Conservation (phyloP, 768 basidiomycete genomes). For the Agaricus bisporus region DNA sequence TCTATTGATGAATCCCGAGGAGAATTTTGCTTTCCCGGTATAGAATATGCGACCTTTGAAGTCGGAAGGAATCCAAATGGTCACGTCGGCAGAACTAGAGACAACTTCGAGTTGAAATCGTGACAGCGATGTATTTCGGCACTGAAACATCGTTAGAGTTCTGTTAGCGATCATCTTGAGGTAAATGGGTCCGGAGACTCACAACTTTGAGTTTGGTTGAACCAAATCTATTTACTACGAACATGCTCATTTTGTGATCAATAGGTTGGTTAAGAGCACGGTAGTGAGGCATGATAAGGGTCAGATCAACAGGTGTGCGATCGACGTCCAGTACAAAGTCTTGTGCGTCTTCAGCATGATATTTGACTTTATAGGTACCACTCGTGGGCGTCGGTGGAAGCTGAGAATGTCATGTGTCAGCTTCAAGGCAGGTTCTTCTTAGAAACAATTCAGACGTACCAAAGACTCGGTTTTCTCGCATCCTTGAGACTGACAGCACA, state of each 20-base stretch:
- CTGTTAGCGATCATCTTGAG: constrained; percentile 2
- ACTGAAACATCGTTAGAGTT: constrained; percentile 31
- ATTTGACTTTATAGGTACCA: constrained; percentile 63
- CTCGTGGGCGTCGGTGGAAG: constrained; percentile 18
- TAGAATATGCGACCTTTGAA: constrained; percentile 64
- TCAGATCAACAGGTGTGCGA: constrained; percentile 50
- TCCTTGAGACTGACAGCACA: constrained; percentile 14
- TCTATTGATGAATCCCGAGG: constrained; percentile 68
- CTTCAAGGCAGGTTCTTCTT: neutral
- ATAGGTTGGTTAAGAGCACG: constrained; percentile 70
- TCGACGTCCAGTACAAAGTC: constrained; percentile 58
- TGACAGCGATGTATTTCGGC: constrained; percentile 46
- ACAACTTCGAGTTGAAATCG: constrained; percentile 62
- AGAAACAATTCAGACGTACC: constrained; percentile 11
- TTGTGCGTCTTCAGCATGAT: constrained; percentile 53
- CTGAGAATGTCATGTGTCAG: constrained; percentile 8
- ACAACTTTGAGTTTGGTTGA: constrained; percentile 72
- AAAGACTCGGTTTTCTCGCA: constrained; percentile 19
- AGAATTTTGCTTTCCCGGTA: constrained; percentile 48
- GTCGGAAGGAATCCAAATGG: constrained; percentile 74
- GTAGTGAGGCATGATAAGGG: constrained; percentile 71
- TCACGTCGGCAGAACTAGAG: constrained; percentile 62
- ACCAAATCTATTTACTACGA: constrained; percentile 42
- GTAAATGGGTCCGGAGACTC: constrained; percentile 23
- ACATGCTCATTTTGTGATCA: constrained; percentile 68